Base-by-base conservation (phyloP, 2,329 filamentous ascomycete species). In the Seiridium unicorne region DNA sequence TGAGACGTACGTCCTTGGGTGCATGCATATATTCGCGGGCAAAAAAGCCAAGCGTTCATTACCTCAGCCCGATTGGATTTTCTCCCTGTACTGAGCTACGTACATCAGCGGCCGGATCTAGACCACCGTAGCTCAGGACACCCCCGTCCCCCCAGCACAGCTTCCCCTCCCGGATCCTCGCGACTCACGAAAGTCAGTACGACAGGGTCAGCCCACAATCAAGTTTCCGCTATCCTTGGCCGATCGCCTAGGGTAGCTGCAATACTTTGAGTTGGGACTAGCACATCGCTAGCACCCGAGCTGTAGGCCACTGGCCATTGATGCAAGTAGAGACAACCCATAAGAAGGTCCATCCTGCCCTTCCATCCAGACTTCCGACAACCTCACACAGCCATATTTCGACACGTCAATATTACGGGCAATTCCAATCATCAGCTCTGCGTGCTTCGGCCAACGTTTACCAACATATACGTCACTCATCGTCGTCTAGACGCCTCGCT, bases 121-220 rank as follows among this genome's bases (percentile, higher is more conserved):
- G 38, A 42, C 38, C 38, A 42, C 7, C 38, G 7, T 42, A 42
- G 38, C 47, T 31, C 11, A 49, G n/a, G 7, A 49, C 49, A 35
- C 18, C 49, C 49, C 32, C 49, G 31, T 11, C 49, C 49, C 10
- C 18, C 49, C 18, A 26, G 18, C 18, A 32, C 31, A 53, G 49
- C 49, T 53, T 53, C 49, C 49, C 49, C 49, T 53, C 49, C 38
- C 38, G 49, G 49, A 53, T 36, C 49, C 18, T 36, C 34, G 18
- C 34, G 49, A 53, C 38, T 53, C 49, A 53, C 35, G 49, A 53
- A 53, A 53, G 49, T 53, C 49, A 53, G 38, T 31, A 38, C 49
- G 31, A 53, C 49, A 53, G 38, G 49, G 32, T 31, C 49, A 53
- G 49, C 34, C 38, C 32, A n/a, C 38, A 38, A 53, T 36, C 49